These are phyloP conservation scores for Zasmidium angulare DNA, from an alignment of 2,329 filamentous ascomycete species.

Conservation along the genomic window DNA sequence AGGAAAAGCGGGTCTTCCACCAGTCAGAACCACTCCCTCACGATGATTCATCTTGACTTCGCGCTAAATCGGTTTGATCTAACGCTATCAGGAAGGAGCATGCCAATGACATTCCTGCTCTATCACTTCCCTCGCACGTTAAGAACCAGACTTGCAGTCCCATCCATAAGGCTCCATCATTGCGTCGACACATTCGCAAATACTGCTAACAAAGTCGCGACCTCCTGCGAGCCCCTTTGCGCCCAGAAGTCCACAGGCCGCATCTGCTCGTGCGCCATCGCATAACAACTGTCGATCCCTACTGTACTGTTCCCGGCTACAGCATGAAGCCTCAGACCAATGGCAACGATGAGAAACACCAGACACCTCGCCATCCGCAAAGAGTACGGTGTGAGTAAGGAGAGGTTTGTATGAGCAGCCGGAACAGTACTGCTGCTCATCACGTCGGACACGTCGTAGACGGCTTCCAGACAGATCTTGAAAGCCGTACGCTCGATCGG, in stretches of 20 bases:
- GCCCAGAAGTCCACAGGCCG: constrained; percentile 11
- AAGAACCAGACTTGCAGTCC: too few relatives aligned
- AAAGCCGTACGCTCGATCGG: constrained; percentile 15
- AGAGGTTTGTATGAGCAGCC: constrained; percentile 7
- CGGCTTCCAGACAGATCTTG: constrained; percentile 16
- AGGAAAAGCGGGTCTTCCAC: not conserved
- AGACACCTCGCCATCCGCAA: constrained; percentile 14
- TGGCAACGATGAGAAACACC: constrained; percentile 12
- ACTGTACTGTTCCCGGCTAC: not conserved
- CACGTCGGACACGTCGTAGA: constrained; percentile 6
- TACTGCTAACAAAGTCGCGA: not conserved
- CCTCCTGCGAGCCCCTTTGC: constrained; percentile 11
- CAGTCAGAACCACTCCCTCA: not conserved
- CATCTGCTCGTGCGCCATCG: constrained; percentile 13
- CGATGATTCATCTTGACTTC: constrained; percentile 2
- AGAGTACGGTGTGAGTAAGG: constrained; percentile 11
- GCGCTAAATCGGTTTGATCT: not conserved
- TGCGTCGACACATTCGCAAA: not conserved
- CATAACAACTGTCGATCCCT: constrained; percentile 11
- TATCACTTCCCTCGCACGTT: too few relatives aligned
- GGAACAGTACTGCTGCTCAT: not conserved
- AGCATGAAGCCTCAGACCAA: constrained; percentile 8
- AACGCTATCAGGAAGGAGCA: not conserved
- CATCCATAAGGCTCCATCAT: not conserved
- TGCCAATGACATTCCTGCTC: too few relatives aligned